Evolutionary conservation across 257 asterid genomes (phyloP), one percentile per base, ranked within the genome.

Genomic region (Ajuga chamaepitys): DNA sequence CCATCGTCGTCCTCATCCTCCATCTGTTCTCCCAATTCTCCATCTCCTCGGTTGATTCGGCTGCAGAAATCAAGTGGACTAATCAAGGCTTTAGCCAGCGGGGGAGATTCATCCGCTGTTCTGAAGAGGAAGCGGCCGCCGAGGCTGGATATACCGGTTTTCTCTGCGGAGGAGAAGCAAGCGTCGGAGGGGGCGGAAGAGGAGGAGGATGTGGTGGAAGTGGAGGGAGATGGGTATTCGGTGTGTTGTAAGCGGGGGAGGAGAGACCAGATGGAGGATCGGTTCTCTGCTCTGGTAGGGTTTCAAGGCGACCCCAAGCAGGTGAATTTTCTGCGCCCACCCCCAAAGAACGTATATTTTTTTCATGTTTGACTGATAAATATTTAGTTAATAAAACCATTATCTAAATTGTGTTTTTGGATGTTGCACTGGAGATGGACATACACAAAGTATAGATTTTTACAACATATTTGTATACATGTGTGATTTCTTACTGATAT

Each of bases 241-340:
- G 95, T 89, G 48, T 92, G 82, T 50, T 92, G 95, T 77, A 92
- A 92, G 77, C 85, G 67, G 55, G 97, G 97, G 37, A 85, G 80
- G 80, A 86, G 96, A 59, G 95, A 82, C 28, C 70, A 70, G 24
- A 88, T 89, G 87, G 91, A 92, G 83, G 98, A 92, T 71, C 86
- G 97, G 12, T 88, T 73, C 75, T 85, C 97, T 13, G 95, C 94
- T 44, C 60, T 58, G 5, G 74, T 81, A 10, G 78, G 81, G 62
- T 60, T 72, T 73, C 81, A 82, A 42, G 86, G 82, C 5, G 83
- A 85, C 61, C 62, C 86, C 28, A 81, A 83, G 61, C 82, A 86
- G 95, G 95, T 88, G 41, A 11, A 32, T n/a, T 20, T 35, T 62
- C 12, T 44, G 30, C n/a, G 30, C 22, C 26, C 4, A 4, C 2